Evolutionary conservation across 371 early-diverging fungal genomes (phyloP).

Genomic region (Mortierella sp.): DNA sequence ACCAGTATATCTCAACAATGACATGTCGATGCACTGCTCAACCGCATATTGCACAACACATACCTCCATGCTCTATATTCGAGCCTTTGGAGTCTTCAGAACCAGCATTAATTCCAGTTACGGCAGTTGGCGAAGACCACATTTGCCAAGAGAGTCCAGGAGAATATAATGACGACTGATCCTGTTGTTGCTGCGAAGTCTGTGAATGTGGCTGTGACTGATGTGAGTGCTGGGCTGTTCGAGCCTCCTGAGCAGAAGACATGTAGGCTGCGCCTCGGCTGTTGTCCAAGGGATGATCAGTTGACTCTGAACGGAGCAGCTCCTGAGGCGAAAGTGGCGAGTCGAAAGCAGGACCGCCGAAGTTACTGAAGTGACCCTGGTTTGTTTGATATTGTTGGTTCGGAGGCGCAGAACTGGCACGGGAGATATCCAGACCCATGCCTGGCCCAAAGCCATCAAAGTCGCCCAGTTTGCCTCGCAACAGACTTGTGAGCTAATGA

Average conservation of each 20-base stretch:
- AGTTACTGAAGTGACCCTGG: conserved; percentile 24
- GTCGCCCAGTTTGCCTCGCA: conserved; percentile 44
- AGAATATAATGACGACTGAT: conserved; percentile 31
- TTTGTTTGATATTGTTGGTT: conserved; percentile 32
- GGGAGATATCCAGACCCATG: conserved; percentile 37
- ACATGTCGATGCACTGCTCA: neutral
- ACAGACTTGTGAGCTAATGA: conserved; percentile 22
- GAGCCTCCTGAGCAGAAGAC: conserved; percentile 12
- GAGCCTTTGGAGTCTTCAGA: conserved; percentile 37
- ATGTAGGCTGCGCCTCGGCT: neutral
- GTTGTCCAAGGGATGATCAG: conserved; percentile 18
- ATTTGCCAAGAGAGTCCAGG: conserved; percentile 51
- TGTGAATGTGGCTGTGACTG: conserved; percentile 30
- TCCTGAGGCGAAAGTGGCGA: conserved; percentile 36
- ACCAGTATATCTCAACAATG: neutral
- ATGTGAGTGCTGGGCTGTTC: conserved; percentile 15
- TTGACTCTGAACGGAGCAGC: conserved; percentile 31
- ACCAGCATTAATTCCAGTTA: conserved; percentile 14
- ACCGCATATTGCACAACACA: conserved; percentile 8
- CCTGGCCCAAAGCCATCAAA: conserved; percentile 32
- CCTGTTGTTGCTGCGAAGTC: conserved; percentile 27
- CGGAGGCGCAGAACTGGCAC: conserved; percentile 46
- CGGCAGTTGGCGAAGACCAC: conserved; percentile 33
- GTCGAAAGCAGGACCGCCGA: conserved; percentile 34
- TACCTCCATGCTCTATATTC: conserved; percentile 10